A percentile compares a stretch with the other conserved stretches of the same genome.
These are phyloP conservation scores for Juglanconis oblonga DNA, from an alignment of 2,329 filamentous ascomycete genomes.

Conservation along the genomic window DNA sequence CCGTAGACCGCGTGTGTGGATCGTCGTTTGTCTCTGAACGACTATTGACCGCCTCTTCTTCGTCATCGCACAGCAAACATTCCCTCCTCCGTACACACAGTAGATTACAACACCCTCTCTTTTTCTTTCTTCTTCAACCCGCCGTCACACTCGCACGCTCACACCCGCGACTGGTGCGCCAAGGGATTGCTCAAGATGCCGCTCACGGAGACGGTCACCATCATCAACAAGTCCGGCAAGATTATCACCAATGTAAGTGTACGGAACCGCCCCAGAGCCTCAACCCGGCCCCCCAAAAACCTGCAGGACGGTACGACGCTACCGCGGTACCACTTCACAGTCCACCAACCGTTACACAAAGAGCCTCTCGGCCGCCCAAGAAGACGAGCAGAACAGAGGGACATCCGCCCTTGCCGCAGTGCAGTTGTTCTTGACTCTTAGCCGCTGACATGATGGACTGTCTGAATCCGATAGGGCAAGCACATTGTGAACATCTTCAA, in stretches of 20 bases:
- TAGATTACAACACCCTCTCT: neutral
- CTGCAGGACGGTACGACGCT: too few relatives aligned
- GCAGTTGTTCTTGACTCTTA: neutral
- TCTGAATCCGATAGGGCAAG: slow-evolving; percentile 62
- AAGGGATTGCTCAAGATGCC: slow-evolving; percentile 32
- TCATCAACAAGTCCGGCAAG: slow-evolving; percentile 88
- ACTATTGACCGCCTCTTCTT: slow-evolving; percentile 9
- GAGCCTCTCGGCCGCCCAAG: too few relatives aligned
- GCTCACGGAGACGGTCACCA: slow-evolving; percentile 72
- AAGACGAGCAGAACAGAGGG: too few relatives aligned
- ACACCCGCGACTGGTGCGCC: slow-evolving; percentile 13
- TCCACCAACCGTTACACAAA: neutral
- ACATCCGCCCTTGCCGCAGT: neutral
- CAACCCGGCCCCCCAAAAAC: too few relatives aligned
- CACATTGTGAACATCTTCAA: slow-evolving; percentile 88
- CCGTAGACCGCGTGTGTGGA: neutral
- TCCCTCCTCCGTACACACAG: too few relatives aligned
- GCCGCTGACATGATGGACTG: neutral
- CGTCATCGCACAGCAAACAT: slow-evolving; percentile 2
- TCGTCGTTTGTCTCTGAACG: neutral
- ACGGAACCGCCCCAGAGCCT: too few relatives aligned
- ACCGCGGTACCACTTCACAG: too few relatives aligned
- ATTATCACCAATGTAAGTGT: slow-evolving; percentile 78
- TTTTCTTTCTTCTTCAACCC: neutral
- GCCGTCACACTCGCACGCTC: too few relatives aligned